A percentile compares a stretch with the other conserved stretches of the same genome.
phyloP scores from a whole-genome alignment of 1,284 basidiomycete species.

The Cryptococcus sp. region DNA sequence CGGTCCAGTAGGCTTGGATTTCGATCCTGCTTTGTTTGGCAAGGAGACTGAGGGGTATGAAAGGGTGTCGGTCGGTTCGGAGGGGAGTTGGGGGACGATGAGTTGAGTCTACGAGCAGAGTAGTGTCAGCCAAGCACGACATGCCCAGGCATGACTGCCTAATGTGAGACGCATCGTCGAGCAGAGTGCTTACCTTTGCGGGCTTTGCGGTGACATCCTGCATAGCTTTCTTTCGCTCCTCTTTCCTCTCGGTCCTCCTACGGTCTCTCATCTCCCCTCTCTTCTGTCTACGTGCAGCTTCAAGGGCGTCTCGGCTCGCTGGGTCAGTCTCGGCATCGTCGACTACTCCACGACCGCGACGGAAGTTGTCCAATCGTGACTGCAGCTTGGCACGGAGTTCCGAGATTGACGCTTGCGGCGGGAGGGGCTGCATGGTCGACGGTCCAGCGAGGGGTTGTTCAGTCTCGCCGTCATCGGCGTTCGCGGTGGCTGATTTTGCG shows the following conservation, averaged over 20 bases:
- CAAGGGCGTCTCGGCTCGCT: slow-evolving; percentile 67
- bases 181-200: slow-evolving; percentile 40
- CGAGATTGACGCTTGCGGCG: slow-evolving; percentile 65
- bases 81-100: slow-evolving; percentile 59
- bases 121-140: no score
- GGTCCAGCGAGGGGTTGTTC: slow-evolving; percentile 1
- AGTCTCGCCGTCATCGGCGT: slow-evolving; percentile 18
- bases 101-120: slow-evolving; percentile 64
- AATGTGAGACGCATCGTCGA: slow-evolving; percentile 14
- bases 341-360: slow-evolving; percentile 56
- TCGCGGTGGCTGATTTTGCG: slow-evolving; percentile 41
- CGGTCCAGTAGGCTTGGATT: slow-evolving; percentile 58
- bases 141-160: background rate
- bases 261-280: slow-evolving; percentile 79
- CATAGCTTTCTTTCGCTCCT: slow-evolving; percentile 67
- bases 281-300: slow-evolving; percentile 74
- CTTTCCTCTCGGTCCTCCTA: slow-evolving; percentile 77
- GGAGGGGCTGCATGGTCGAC: slow-evolving; percentile 58
- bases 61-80: slow-evolving; percentile 53
- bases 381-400: slow-evolving; percentile 77
- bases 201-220: slow-evolving; percentile 41
- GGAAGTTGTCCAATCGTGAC: slow-evolving; percentile 69
- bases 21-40: slow-evolving; percentile 55
- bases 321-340: slow-evolving; percentile 29
- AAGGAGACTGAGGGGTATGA: slow-evolving; percentile 67